These are phyloP conservation scores for Pneumocystis carinii DNA, from an alignment of 1,139 yeast genomes.

Conservation along the genomic window DNA sequence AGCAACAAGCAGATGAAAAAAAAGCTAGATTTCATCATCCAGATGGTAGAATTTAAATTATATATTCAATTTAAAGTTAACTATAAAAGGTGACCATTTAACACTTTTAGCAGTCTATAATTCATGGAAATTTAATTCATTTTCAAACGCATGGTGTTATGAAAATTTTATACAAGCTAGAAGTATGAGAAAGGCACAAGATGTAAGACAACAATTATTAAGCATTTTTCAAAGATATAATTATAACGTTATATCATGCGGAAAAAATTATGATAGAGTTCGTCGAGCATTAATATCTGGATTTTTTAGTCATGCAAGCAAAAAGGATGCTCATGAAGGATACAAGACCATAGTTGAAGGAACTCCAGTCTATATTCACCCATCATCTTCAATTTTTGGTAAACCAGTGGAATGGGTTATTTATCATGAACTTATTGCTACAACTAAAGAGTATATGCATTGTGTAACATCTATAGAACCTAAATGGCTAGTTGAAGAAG, in stretches of 20 bases:
- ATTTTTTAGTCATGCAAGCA: conserved; percentile 72
- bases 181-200: conserved; percentile 60
- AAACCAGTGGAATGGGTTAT: conserved; percentile 65
- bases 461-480: conserved; percentile 72
- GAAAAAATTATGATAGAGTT: conserved; percentile 45
- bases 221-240: conserved; percentile 45
- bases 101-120: conserved; percentile 69
- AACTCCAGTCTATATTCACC: conserved; percentile 74
- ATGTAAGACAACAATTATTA: conserved; percentile 57
- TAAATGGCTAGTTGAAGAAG: conserved; percentile 67
- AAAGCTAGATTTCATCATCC: conserved; percentile 37
- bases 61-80: background rate
- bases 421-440: conserved; percentile 67
- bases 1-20: conserved; percentile 59
- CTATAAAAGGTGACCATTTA: conserved; percentile 67
- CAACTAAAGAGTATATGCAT: conserved; percentile 85
- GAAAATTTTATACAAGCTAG: conserved; percentile 73
- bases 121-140: conserved; percentile 55
- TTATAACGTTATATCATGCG: conserved; percentile 44
- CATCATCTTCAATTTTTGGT: conserved; percentile 67
- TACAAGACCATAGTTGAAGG: conserved; percentile 65
- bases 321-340: conserved; percentile 60
- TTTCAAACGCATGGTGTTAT: conserved; percentile 60
- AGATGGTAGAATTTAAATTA: conserved; percentile 2
- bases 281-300: conserved; percentile 73